phyloP scores from a whole-genome alignment of 352 stramenopile species.

The Phytophthora cactorum region DNA sequence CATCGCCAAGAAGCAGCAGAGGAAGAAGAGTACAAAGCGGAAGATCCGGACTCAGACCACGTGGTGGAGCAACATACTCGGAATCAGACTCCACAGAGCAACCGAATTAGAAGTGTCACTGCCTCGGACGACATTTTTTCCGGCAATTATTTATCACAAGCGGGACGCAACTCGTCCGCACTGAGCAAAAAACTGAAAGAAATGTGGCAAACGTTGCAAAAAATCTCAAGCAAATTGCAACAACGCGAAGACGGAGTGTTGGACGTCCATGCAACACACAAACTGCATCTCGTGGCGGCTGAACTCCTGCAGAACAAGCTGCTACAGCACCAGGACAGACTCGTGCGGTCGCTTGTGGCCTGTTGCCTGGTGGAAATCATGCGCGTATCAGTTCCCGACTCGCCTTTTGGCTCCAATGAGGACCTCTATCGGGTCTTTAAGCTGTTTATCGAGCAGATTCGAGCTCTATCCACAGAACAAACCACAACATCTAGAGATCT shows the following conservation, averaged over 20 bases:
- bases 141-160: conserved; percentile 19
- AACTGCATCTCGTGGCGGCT: conserved; percentile 51
- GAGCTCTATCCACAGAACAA: conserved; percentile 39
- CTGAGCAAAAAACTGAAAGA: conserved; percentile 62
- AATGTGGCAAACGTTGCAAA: conserved; percentile 55
- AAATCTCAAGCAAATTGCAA: conserved; percentile 47
- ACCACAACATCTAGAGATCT: conserved; percentile 41
- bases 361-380: conserved; percentile 81
- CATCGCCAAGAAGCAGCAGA: neutral
- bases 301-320: conserved; percentile 67
- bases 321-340: conserved; percentile 51
- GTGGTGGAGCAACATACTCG: conserved; percentile 9
- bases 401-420: conserved; percentile 69
- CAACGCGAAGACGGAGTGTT: conserved; percentile 42
- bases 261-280: conserved; percentile 29
- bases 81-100: conserved; percentile 17
- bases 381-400: conserved; percentile 66
- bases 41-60: conserved; percentile 28
- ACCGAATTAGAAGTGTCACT: neutral
- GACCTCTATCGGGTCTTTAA: conserved; percentile 74
- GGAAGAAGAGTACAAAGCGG: conserved; percentile 31
- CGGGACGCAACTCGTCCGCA: conserved; percentile 31
- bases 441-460: conserved; percentile 68
- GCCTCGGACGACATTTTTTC: conserved; percentile 18
- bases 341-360: conserved; percentile 64